A percentile compares a stretch with the other conserved stretches of the same genome.
Evolutionary conservation across 768 basidiomycete genomes (phyloP).

Genomic region (Rhizopogon vesiculosus): DNA sequence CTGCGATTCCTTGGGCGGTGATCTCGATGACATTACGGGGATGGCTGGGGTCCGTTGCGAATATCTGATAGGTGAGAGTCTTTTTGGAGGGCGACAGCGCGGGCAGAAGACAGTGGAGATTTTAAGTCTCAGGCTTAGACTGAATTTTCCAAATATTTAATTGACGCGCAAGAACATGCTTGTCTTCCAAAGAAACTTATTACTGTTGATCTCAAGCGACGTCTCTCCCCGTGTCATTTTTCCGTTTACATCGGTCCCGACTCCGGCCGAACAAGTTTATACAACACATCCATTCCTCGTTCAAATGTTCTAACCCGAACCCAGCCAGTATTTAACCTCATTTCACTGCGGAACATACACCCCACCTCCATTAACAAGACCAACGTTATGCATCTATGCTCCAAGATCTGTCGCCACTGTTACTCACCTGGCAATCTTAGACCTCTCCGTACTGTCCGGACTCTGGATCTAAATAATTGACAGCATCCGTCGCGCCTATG

Average conservation of each 20-base stretch:
- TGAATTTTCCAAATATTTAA: not conserved
- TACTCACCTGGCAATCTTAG: not conserved
- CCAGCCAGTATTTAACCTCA: not conserved
- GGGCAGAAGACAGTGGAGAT: slow-evolving; percentile 1
- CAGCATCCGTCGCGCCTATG: slow-evolving; percentile 1
- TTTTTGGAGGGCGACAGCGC: not conserved
- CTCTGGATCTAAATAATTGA: slow-evolving; percentile 1
- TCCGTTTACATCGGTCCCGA: slow-evolving; percentile 25
- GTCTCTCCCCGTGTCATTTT: slow-evolving; percentile 22
- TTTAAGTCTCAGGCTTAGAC: slow-evolving; percentile 5
- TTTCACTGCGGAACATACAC: not conserved
- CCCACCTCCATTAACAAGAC: not conserved
- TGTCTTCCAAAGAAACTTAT: slow-evolving; percentile 16
- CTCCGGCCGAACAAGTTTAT: slow-evolving; percentile 14
- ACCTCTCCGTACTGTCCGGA: slow-evolving; percentile 5
- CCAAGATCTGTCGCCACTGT: not conserved
- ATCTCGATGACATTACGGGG: slow-evolving; percentile 34
- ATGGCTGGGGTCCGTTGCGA: not conserved
- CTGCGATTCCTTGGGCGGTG: slow-evolving; percentile 46
- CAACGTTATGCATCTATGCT: not conserved
- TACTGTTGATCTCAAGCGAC: slow-evolving; percentile 11
- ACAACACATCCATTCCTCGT: slow-evolving; percentile 5
- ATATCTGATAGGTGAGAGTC: slow-evolving; percentile 4
- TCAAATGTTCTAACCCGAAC: too few relatives aligned
- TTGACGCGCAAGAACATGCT: slow-evolving; percentile 12